A percentile compares a stretch with the other conserved stretches of the same genome.
Evolutionary conservation across 2,329 filamentous ascomycete species (phyloP).

Genomic region (Sporothrix dimorphospora): DNA sequence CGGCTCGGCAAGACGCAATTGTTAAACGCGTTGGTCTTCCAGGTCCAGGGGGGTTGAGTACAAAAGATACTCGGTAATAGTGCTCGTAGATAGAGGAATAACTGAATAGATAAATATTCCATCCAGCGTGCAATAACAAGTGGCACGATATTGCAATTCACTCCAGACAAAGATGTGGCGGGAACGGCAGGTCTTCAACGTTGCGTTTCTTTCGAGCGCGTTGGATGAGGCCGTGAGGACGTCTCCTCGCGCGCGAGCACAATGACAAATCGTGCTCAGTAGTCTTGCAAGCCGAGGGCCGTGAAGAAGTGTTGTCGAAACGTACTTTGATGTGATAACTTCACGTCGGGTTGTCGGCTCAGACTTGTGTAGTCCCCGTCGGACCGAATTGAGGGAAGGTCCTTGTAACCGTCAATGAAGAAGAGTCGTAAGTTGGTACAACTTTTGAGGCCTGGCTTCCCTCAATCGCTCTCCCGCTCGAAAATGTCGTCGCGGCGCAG

Average conservation of each 20-base stretch:
- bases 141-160: not conserved
- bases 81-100: not conserved
- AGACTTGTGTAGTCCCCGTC: not conserved
- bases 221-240: not conserved
- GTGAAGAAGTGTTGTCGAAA: not conserved
- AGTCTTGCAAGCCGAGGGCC: not conserved
- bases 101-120: not conserved
- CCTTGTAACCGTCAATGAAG: no score
- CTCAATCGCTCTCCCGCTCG: conserved; percentile 59
- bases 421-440: no score
- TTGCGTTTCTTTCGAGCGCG: not conserved
- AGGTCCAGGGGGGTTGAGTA: not conserved
- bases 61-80: not conserved
- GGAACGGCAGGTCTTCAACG: not conserved
- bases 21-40: not conserved
- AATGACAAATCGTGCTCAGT: not conserved
- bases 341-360: not conserved
- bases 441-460: no score
- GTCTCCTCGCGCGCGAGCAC: not conserved
- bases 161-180: not conserved
- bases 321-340: no score
- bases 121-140: not conserved
- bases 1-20: not conserved
- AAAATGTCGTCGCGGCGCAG: conserved; percentile 78
- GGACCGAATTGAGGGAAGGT: not conserved